Evolutionary conservation across 768 basidiomycete species (phyloP).

Genomic region (Lactarius psammicola): DNA sequence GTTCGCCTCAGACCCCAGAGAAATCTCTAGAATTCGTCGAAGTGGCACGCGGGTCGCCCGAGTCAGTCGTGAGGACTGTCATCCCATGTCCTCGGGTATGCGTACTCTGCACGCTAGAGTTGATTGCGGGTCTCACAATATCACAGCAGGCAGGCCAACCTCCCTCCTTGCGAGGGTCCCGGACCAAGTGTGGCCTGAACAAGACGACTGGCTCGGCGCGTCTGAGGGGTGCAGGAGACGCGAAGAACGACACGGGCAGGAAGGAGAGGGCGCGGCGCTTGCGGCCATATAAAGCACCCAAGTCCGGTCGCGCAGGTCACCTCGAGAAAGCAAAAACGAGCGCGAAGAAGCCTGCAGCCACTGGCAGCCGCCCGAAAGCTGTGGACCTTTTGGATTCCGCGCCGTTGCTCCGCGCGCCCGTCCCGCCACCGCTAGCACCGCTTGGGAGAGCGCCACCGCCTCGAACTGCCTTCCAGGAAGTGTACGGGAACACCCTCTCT

Average conservation of each 20-base stretch:
- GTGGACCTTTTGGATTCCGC: neutral
- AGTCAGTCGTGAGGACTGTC: neutral
- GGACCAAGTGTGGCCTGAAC: neutral
- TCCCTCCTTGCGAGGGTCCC: neutral
- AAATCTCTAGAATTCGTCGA: neutral
- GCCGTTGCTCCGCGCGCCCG: neutral
- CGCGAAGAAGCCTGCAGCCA: neutral
- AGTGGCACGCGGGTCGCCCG: neutral
- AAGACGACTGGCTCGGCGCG: neutral
- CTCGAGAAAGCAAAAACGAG: neutral
- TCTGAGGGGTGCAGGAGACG: neutral
- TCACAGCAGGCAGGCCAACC: neutral
- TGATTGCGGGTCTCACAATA: neutral
- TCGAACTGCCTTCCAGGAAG: neutral
- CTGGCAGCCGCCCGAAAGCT: neutral
- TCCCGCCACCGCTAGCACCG: neutral
- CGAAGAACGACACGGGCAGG: neutral
- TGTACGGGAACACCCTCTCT: neutral
- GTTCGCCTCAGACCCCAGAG: neutral
- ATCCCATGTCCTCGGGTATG: neutral
- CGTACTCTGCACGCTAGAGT: neutral
- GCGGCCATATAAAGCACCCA: neutral
- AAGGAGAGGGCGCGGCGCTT: neutral
- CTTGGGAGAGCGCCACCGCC: neutral
- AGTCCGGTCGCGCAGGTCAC: neutral